Conservation (phyloP, 257 asterid genomes). For the Fraxinus americana region DNA sequence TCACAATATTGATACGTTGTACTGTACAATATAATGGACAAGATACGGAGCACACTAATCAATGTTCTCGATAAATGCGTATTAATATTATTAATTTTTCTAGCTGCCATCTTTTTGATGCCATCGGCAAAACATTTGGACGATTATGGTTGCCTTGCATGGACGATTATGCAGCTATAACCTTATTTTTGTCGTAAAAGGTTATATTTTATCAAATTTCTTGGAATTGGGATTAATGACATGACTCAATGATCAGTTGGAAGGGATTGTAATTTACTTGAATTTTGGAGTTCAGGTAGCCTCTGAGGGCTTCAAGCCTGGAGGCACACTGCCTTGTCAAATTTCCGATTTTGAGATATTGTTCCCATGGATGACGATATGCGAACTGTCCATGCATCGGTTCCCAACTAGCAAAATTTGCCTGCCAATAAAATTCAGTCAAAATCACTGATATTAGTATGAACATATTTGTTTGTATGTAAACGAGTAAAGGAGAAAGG, state of each 20-base stretch:
- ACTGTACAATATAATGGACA: background rate
- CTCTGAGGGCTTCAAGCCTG: conserved; percentile 55
- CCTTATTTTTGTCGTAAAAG: background rate
- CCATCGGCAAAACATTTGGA: background rate
- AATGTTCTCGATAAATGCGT: background rate
- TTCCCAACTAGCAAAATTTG: conserved; percentile 86
- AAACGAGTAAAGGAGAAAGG: background rate
- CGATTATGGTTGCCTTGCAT: background rate
- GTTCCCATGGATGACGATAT: conserved; percentile 81
- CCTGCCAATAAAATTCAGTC: conserved; percentile 34
- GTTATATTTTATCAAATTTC: too few species aligned
- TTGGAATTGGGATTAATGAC: background rate
- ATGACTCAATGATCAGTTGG: background rate
- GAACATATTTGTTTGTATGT: background rate
- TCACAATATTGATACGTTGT: background rate
- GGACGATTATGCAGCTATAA: background rate
- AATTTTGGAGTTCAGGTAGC: conserved; percentile 48
- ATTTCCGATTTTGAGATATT: conserved; percentile 61
- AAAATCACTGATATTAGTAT: conserved; percentile 1
- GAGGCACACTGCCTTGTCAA: conserved; percentile 69
- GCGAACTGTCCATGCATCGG: conserved; percentile 72
- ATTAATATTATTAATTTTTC: too few species aligned
- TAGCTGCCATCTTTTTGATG: background rate
- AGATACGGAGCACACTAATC: background rate
- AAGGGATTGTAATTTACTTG: conserved; percentile 35